These are phyloP conservation scores for Xylaria grammica DNA, from an alignment of 495 filamentous ascomycete genomes.

Conservation along the genomic window DNA sequence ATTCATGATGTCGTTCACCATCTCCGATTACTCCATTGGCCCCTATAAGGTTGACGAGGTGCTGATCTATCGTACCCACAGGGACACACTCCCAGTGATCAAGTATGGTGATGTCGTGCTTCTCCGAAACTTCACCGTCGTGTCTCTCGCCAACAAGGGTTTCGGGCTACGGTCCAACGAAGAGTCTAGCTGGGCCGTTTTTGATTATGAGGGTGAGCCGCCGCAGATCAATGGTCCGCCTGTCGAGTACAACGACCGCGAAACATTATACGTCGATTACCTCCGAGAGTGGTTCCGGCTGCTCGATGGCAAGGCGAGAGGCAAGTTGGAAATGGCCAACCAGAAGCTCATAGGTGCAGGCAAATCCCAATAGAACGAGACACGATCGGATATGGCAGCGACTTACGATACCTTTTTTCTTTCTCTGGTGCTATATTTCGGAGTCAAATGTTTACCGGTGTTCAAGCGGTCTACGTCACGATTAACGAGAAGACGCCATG, in stretches of 20 bases:
- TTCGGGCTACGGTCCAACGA: constrained; percentile 52
- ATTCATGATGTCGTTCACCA: constrained; percentile 68
- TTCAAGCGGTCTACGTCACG: not conserved
- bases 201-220: constrained; percentile 39
- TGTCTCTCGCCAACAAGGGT: constrained; percentile 53
- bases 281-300: constrained; percentile 48
- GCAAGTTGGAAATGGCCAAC: constrained; percentile 48
- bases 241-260: constrained; percentile 47
- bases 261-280: constrained; percentile 38
- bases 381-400: not conserved
- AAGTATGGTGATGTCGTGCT: constrained; percentile 76
- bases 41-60: constrained; percentile 58
- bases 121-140: constrained; percentile 74
- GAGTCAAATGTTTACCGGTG: not conserved
- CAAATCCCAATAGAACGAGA: constrained; percentile 17
- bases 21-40: constrained; percentile 68
- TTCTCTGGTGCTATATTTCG: not conserved
- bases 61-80: constrained; percentile 76
- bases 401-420: not conserved
- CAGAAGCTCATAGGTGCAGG: constrained; percentile 42
- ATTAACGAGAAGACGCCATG: not conserved
- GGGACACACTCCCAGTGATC: constrained; percentile 70
- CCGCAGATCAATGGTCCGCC: constrained; percentile 54
- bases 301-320: constrained; percentile 42
- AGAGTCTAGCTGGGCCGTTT: constrained; percentile 69